Conservation (phyloP, 1,139 yeast species). For the Candida gigantensis region DNA sequence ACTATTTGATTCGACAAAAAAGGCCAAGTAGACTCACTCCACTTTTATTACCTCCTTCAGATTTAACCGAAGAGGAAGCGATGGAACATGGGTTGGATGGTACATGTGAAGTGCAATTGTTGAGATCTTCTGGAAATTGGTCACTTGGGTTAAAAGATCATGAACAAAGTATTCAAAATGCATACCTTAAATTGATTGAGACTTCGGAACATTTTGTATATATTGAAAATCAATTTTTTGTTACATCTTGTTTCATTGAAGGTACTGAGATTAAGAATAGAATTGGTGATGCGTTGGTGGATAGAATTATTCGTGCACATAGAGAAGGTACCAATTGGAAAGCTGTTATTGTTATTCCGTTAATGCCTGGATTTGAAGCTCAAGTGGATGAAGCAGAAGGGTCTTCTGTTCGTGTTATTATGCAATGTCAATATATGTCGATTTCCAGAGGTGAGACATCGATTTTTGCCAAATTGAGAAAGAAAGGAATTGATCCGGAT, state of each 20-base stretch:
- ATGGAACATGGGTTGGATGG: slow-evolving; percentile 67
- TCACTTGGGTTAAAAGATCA: slow-evolving; percentile 82
- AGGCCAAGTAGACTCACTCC: slow-evolving; percentile 95
- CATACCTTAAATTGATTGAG: slow-evolving; percentile 87
- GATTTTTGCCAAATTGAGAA: slow-evolving; percentile 77
- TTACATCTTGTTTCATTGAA: slow-evolving; percentile 84
- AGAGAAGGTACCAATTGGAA: slow-evolving; percentile 79
- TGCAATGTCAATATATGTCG: slow-evolving; percentile 95
- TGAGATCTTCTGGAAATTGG: slow-evolving; percentile 92
- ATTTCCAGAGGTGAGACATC: slow-evolving; percentile 92
- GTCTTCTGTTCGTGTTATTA: slow-evolving; percentile 87
- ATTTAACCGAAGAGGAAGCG: slow-evolving; percentile 73
- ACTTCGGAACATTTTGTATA: slow-evolving; percentile 91
- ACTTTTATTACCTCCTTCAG: slow-evolving; percentile 87
- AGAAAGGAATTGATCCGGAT: slow-evolving; percentile 82
- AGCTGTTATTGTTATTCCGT: slow-evolving; percentile 86
- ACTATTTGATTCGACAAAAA: slow-evolving; percentile 86
- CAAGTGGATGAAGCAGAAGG: slow-evolving; percentile 95
- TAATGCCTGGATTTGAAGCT: slow-evolving; percentile 97
- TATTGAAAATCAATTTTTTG: slow-evolving; percentile 91
- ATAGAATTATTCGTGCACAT: slow-evolving; percentile 86
- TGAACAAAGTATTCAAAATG: slow-evolving; percentile 90
- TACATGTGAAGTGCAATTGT: slow-evolving; percentile 86
- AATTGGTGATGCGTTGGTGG: slow-evolving; percentile 96
- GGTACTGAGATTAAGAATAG: slow-evolving; percentile 84